A percentile compares a stretch with the other conserved stretches of the same genome.
Conservation (phyloP, 2,329 filamentous ascomycete species). For the Neocatenulostroma microsporum region DNA sequence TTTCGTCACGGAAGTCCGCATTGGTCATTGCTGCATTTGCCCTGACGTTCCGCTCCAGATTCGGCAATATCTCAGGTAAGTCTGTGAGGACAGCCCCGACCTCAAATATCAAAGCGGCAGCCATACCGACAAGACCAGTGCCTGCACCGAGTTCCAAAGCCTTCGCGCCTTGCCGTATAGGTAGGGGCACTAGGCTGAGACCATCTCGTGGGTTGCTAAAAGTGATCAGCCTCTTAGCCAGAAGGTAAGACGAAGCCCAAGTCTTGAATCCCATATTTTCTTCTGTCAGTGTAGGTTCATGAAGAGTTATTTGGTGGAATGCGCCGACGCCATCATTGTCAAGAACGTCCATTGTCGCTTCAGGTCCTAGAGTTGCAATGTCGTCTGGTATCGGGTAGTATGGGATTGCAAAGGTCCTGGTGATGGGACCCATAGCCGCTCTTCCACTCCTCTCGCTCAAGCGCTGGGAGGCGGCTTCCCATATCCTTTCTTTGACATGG, state of each 20-base stretch:
- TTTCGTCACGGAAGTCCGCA: constrained; percentile 49
- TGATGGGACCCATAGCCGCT: constrained; percentile 57
- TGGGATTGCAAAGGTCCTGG: constrained; percentile 51
- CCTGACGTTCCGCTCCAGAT: constrained; percentile 65
- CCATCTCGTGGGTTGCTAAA: constrained; percentile 20
- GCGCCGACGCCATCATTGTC: too few relatives aligned
- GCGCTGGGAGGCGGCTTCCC: constrained; percentile 70
- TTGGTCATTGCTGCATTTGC: constrained; percentile 54
- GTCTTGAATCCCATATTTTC: constrained; percentile 91
- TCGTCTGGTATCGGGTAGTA: constrained; percentile 5
- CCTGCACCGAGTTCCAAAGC: constrained; percentile 79
- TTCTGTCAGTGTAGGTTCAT: constrained; percentile 79
- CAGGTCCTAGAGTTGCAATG: background rate
- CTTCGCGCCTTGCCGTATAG: constrained; percentile 6
- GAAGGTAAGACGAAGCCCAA: constrained; percentile 83
- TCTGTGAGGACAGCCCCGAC: constrained; percentile 69
- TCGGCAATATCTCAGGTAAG: constrained; percentile 72
- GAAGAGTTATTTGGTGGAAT: constrained; percentile 59
- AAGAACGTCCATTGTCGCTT: constrained; percentile 10
- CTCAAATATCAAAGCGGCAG: constrained; percentile 65
- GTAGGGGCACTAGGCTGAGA: background rate
- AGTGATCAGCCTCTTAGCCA: constrained; percentile 60
- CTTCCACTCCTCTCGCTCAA: constrained; percentile 82
- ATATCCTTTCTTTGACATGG: constrained; percentile 59
- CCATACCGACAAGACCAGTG: constrained; percentile 82